Percentiles rank a stretch among this genome's conserved stretches.
phyloP scores from a whole-genome alignment of 1,139 yeast species.

The Yamadazyma triangularis region DNA sequence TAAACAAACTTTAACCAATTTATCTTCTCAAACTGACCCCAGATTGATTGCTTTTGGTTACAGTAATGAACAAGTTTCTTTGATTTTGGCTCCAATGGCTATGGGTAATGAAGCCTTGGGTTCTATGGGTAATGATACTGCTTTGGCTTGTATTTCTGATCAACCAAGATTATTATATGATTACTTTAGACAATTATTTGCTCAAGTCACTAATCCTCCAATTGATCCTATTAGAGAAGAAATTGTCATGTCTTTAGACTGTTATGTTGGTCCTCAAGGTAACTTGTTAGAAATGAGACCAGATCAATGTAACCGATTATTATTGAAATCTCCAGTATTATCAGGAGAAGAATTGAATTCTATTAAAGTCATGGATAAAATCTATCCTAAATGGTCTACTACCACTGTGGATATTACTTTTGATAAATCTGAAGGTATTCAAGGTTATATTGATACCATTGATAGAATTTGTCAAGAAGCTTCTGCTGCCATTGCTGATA shows the following conservation, averaged over 20 bases:
- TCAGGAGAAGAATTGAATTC: slow-evolving; percentile 72
- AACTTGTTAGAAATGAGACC: slow-evolving; percentile 91
- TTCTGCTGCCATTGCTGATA: slow-evolving; percentile 74
- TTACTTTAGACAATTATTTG: slow-evolving; percentile 93
- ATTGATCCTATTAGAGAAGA: slow-evolving; percentile 97
- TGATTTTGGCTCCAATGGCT: slow-evolving; percentile 92
- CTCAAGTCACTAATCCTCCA: slow-evolving; percentile 98
- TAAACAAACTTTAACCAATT: slow-evolving; percentile 21
- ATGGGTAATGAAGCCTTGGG: slow-evolving; percentile 94
- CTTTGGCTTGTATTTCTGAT: slow-evolving; percentile 92
- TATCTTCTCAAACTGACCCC: slow-evolving; percentile 70
- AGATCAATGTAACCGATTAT: slow-evolving; percentile 82
- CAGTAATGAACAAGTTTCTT: slow-evolving; percentile 83
- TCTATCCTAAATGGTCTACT: slow-evolving; percentile 84
- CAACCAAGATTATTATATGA: slow-evolving; percentile 90
- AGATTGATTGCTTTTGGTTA: slow-evolving; percentile 85
- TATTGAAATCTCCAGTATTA: slow-evolving; percentile 78
- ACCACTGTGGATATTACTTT: slow-evolving; percentile 87
- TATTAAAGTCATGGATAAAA: slow-evolving; percentile 62
- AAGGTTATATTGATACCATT: slow-evolving; percentile 79
- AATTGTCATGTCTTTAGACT: slow-evolving; percentile 94
- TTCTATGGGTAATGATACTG: slow-evolving; percentile 97
- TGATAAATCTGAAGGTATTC: slow-evolving; percentile 72
- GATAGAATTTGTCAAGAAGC: slow-evolving; percentile 89
- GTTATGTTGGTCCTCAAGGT: slow-evolving; percentile 97